These are phyloP conservation scores for Cryptosporidium baileyi DNA, from an alignment of 169 alveolate genomes.

Conservation along the genomic window DNA sequence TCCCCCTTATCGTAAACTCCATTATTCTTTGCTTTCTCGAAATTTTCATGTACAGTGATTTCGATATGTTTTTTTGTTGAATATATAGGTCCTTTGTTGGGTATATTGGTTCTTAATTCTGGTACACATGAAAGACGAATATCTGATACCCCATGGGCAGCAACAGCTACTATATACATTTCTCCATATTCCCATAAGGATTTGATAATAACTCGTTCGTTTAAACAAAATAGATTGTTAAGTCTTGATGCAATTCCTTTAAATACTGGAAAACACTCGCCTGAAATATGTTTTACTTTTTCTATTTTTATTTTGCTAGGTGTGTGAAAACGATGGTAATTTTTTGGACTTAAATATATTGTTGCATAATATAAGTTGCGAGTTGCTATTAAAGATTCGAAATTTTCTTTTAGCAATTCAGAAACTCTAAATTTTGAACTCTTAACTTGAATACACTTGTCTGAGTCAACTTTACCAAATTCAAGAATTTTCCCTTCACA, in stretches of 20 bases:
- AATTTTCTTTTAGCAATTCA: constrained; percentile 61
- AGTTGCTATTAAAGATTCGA: constrained; percentile 61
- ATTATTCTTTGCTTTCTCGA: constrained; percentile 29
- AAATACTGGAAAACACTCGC: constrained; percentile 81
- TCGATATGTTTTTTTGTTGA: constrained; percentile 39
- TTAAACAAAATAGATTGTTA: constrained; percentile 82
- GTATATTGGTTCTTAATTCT: constrained; percentile 77
- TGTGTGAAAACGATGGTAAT: constrained; percentile 89
- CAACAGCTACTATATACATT: constrained; percentile 84
- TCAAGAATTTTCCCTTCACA: constrained; percentile 82
- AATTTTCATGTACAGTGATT: constrained; percentile 16
- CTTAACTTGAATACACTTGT: constrained; percentile 76
- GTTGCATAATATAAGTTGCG: constrained; percentile 71
- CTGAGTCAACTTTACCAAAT: constrained; percentile 74
- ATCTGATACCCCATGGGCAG: constrained; percentile 89
- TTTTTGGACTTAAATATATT: constrained; percentile 87
- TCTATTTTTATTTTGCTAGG: constrained; percentile 80
- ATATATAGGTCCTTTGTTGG: constrained; percentile 70
- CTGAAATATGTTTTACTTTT: constrained; percentile 84
- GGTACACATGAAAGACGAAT: constrained; percentile 79
- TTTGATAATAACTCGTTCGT: constrained; percentile 86
- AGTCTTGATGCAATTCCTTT: constrained; percentile 71
- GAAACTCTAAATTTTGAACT: constrained; percentile 71
- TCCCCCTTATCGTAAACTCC: constrained; percentile 80
- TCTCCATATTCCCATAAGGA: constrained; percentile 86